Percentiles rank a stretch among this genome's conserved stretches.
These are phyloP conservation scores for Climacium dendroides DNA, from an alignment of 225 moss, liverwort and hornwort genomes.

Conservation along the genomic window DNA sequence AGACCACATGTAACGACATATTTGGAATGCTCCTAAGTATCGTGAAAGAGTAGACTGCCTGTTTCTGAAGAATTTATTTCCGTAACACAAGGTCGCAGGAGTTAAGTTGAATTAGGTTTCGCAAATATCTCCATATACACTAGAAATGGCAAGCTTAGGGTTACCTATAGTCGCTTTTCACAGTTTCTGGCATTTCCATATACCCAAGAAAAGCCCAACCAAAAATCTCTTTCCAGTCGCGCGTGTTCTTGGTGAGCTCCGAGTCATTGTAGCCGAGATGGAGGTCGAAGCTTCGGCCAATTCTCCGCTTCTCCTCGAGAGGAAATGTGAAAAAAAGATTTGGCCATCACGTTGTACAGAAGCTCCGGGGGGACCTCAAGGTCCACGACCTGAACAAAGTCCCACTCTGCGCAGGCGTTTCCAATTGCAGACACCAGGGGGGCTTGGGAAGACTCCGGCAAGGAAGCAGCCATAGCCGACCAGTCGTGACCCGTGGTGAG, in stretches of 20 bases:
- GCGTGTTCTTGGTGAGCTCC: constrained; percentile 48
- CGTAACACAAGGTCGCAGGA: neutral
- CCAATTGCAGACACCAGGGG: constrained; percentile 37
- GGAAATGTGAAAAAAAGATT: constrained; percentile 37
- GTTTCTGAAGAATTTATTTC: no score
- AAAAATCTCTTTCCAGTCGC: constrained; percentile 58
- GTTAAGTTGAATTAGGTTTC: no score
- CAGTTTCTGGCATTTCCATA: constrained; percentile 32
- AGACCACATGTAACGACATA: neutral
- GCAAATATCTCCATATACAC: neutral
- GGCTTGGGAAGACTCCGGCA: neutral
- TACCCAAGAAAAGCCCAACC: constrained; percentile 17
- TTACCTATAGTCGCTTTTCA: constrained; percentile 32
- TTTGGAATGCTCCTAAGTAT: neutral
- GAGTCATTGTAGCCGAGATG: constrained; percentile 46
- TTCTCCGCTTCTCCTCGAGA: constrained; percentile 28
- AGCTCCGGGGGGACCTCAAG: constrained; percentile 47
- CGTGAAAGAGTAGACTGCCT: neutral
- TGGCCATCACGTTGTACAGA: constrained; percentile 22
- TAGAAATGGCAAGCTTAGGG: no score
- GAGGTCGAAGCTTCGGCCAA: constrained; percentile 16
- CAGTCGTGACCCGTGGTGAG: neutral
- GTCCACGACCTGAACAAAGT: constrained; percentile 68
- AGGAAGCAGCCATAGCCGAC: constrained; percentile 1
- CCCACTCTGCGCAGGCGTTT: constrained; percentile 65